Base-by-base conservation (phyloP, 768 basidiomycete genomes). In the Gymnopilus junonius region DNA sequence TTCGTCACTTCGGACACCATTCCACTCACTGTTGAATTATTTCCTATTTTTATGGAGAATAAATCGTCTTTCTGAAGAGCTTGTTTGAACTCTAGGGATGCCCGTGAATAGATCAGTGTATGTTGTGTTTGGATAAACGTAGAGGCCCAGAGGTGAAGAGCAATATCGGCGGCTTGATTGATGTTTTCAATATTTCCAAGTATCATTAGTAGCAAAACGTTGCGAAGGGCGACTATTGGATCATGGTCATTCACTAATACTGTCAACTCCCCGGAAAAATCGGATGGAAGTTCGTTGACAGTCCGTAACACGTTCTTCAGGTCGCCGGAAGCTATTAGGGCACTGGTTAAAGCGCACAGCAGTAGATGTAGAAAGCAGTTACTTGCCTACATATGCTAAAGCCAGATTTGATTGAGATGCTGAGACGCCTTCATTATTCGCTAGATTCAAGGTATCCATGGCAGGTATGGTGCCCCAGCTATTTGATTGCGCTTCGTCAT, bases 61-160 rank as follows among this genome's bases (percentile, higher is more conserved):
- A 25, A 12, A 43, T n/a, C 42, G 4, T 23, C 31, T 29, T 20
- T 21, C 23, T 32, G 3, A 14, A 43, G 20, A 11, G 45, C 51
- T 12, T 63, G 27, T 1, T 71, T 51, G 21, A 76, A 62, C 43
- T 68, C 58, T 2, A 57, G 20, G 7, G 71, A 43, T n/a, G 74
- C 58, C 20, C 61, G 60, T 4, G 71, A 45, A 4, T 69, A 34
- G 29, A 58, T 56, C 3, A 55, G 7, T 21, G 65, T 62, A 60
- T 82, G 76, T 42, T 72, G 69, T 40, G 58, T 55, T 8, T 80
- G 81, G 34, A 83, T 48, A 61, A 78, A 79, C 6, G 72, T 73
- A 1, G 83, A 85, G 57, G 80, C 82, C 80, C 81, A 83, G 58
- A 82, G 77, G 60, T 85, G 84, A 25, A 83, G 71, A 3, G 81